These are phyloP conservation scores for Lactuca sativa DNA, from an alignment of 129 eudicot genomes.

Conservation along the genomic window DNA sequence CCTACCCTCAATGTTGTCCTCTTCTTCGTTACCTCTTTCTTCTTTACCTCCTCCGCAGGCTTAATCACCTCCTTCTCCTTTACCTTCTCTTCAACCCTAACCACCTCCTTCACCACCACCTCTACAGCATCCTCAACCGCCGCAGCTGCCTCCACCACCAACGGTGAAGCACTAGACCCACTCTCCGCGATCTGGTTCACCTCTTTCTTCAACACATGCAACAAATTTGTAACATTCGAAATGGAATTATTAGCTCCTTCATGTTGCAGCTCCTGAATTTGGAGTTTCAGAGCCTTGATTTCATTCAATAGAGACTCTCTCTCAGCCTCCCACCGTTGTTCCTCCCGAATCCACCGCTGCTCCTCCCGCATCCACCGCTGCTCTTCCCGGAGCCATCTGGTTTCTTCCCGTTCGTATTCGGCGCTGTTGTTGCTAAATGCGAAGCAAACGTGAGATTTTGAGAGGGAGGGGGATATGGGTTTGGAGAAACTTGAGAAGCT, in stretches of 20 bases:
- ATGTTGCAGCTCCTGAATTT: slow-evolving; percentile 41
- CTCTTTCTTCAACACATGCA: slow-evolving; percentile 58
- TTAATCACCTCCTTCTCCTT: slow-evolving; percentile 10
- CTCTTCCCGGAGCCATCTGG: slow-evolving; percentile 83
- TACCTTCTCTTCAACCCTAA: slow-evolving; percentile 28
- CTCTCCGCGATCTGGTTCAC: slow-evolving; percentile 53
- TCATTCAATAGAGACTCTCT: slow-evolving; percentile 51
- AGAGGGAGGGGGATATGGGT: slow-evolving; percentile 13
- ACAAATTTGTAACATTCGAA: slow-evolving; percentile 43
- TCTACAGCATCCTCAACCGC: slow-evolving; percentile 21
- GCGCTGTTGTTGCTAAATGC: slow-evolving; percentile 29
- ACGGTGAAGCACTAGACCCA: slow-evolving; percentile 52
- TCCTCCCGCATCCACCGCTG: slow-evolving; percentile 95
- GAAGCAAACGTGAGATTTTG: slow-evolving; percentile 59
- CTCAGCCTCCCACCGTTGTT: slow-evolving; percentile 69
- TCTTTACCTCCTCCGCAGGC: slow-evolving; percentile 12
- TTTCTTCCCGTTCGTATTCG: slow-evolving; percentile 51
- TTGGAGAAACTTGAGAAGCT: slow-evolving; percentile 1
- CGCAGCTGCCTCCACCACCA: slow-evolving; percentile 44
- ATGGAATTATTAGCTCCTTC: slow-evolving; percentile 32
- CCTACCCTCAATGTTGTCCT: slow-evolving; percentile 68
- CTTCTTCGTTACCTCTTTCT: slow-evolving; percentile 29
- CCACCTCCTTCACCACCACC: slow-evolving; percentile 43
- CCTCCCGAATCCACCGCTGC: slow-evolving; percentile 83
- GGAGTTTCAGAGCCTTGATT: slow-evolving; percentile 40